Evolutionary conservation across 2,329 filamentous ascomycete genomes (phyloP), one percentile per base, ranked within the genome.

Genomic region (Fusarium decemcellulare): DNA sequence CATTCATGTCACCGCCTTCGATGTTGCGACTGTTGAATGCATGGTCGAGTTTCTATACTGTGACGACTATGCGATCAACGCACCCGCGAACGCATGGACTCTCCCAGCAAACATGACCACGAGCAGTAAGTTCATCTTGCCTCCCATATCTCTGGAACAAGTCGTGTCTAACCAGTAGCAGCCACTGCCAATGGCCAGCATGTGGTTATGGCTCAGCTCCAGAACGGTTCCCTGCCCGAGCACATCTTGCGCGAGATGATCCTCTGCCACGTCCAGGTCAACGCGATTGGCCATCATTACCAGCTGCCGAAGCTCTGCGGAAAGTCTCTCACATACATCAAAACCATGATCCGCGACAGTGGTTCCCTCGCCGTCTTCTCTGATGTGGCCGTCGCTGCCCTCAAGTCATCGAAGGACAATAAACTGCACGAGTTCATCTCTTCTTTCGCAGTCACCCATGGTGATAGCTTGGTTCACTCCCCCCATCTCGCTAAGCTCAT

Each of bases 231-330:
- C 15, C 29, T 6, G 9, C 7, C 53, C 12, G 40, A 54, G 14
- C 27, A 58, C 4, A 23, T 23, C 18, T 23, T 23, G 18, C 18
- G 18, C 18, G 18, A 53, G n/a, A 54, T 27, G 6, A 27, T 71
- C 3, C 18, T 68, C 6, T 60, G 55, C 6, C 72, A 76, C 48
- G 40, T 75, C 7, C 48, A 54, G 16, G 61, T 74, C 8, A 75
- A 73, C 42, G 55, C 65, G 2, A 71, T 76, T 39, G 68, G 63
- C 5, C 61, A 76, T 18, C 64, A 73, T 53, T 74, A 72, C 44
- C 36, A 46, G 2, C 56, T 76, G 1, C 47, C 52, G 2, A 44
- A 46, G 8, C 72, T 76, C 6, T 43, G 47, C 7, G 70, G 2
- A 72, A 51, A 30, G 10, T 23, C 18, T 4, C 18, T 23, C 18